phyloP scores from a whole-genome alignment of 2,329 filamentous ascomycete species.

The Magnaporthiopsis poae region DNA sequence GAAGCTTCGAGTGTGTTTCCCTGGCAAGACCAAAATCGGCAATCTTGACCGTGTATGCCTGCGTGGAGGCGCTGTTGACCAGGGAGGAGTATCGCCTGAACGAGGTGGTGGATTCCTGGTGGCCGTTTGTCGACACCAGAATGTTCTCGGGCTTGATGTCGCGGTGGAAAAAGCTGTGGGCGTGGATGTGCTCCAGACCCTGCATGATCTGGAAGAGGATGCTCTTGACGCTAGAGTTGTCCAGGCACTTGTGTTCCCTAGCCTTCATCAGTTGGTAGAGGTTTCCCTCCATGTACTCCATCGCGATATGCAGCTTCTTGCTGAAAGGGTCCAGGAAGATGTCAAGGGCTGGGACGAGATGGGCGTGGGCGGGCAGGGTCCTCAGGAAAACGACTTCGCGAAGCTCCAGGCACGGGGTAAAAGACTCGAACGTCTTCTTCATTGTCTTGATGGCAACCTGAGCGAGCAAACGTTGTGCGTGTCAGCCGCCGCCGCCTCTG shows the following conservation, averaged over 20 bases:
- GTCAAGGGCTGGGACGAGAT: slow-evolving; percentile 92
- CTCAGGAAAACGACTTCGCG: slow-evolving; percentile 94
- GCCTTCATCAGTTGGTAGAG: slow-evolving; percentile 98
- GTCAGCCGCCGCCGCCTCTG: not conserved
- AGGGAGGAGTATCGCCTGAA: slow-evolving; percentile 89
- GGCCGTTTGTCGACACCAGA: slow-evolving; percentile 81
- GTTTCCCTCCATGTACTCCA: slow-evolving; percentile 99
- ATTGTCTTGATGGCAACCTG: slow-evolving; percentile 99
- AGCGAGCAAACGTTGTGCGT: slow-evolving; percentile 2
- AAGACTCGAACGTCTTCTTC: slow-evolving; percentile 98
- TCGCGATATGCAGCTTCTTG: slow-evolving; percentile 93
- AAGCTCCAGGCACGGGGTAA: slow-evolving; percentile 79
- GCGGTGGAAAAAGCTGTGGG: slow-evolving; percentile 94
- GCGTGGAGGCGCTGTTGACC: slow-evolving; percentile 89
- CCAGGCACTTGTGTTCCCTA: slow-evolving; percentile 85
- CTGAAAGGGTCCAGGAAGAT: slow-evolving; percentile 95
- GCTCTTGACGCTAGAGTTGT: slow-evolving; percentile 88
- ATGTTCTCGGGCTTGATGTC: slow-evolving; percentile 99
- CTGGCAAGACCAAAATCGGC: slow-evolving; percentile 96
- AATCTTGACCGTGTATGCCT: slow-evolving; percentile 92
- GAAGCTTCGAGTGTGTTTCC: slow-evolving; percentile 90
- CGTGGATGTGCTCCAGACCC: slow-evolving; percentile 92
- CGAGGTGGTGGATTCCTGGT: slow-evolving; percentile 68
- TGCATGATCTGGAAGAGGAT: slow-evolving; percentile 95
- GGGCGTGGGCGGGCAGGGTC: slow-evolving; percentile 75